Base-by-base conservation (phyloP, 2,329 filamentous ascomycete species). In the Lachnellula cervina region DNA sequence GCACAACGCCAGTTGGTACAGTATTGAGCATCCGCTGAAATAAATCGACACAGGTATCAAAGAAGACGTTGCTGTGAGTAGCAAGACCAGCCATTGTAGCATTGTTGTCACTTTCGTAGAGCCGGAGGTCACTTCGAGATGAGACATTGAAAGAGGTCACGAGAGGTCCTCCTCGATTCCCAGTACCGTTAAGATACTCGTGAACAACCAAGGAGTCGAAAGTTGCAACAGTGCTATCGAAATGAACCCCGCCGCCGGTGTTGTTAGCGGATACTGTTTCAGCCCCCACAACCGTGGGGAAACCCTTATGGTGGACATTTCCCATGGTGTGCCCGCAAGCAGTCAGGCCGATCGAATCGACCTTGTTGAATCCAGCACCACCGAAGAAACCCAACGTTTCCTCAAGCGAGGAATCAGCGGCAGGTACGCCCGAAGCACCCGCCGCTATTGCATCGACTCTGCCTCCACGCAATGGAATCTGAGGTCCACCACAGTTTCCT, bases 301-400 rank as follows among this genome's bases (percentile, higher is more conserved):
- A 82, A 57, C 81, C 74, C 16, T 66, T 62, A 25, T 71, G 69
- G 66, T 85, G 82, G 11, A 84, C 81, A 14, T 80, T 77, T 11
- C 82, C 82, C 23, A 85, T 66, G 0, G 79, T 80, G 64, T 86
- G 82, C 2, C 82, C 82, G 62, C 82, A 86, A 9, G 81, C 81
- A 3, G 77, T 77, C 5, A 81, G 70, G 61, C 79, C 76, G 48
- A 85, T 83, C 77, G 84, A 83, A 62, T 84, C 80, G 19, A 73
- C 67, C 35, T 69, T 66, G 47, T 68, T 75, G 68, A 84, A 83
- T 7, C 82, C 82, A 71, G 83, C 79, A 47, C 80, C 75, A 5
- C 69, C 57, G 61, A 84, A 85, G 63, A 80, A 79, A 45, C 76
- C 74, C 50, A 70, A 66, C 60, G 84, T 83, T 1, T 73, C 80